Evolutionary conservation across 148 eudicot species (phyloP), one percentile per base, ranked within the genome.

Genomic region (Mesembryanthemum crystallinum): DNA sequence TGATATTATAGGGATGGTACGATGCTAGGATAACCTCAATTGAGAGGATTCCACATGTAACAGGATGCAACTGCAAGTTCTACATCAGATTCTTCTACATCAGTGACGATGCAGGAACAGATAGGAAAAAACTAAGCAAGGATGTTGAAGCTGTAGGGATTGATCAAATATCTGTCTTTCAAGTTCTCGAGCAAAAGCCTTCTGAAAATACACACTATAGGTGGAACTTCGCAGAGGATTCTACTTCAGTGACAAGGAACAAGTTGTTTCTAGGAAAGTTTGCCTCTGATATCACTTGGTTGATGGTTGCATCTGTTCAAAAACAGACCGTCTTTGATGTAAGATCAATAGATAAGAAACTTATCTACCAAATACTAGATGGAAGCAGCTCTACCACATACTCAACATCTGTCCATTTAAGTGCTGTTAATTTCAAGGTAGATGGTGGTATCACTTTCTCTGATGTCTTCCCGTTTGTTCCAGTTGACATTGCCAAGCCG

Each of bases 21-120:
- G 99, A 96, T 83, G 99, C 91, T 37, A 88, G 80, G 83, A 87
- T 96, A 77, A 82, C 78, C 35, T 92, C 98, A 6, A 77, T 96
- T 11, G 89, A 88, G 88, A 87, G 98, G 82, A 87, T 83, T 67
- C 96, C 93, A 20, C 98, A 96, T 83, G 89, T 80, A 29, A 57
- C 77, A 32, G 75, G 75, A 67, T 96, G 99, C 79, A 27, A 70
- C 20, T 96, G 99, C 86, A 71, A 86, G 60, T 88, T 91, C 78
- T 85, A 80, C 76, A 82, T 96, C 73, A 87, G 82, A 69, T 79
- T 87, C 77, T 89, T 83, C 66, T 47, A 83, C 49, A 78, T 82
- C 37, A 86, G 83, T 77, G 93, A 89, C 52, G 84, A 85, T 52
- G 76, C 67, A 29, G 88, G 85, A 60, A 66, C 78, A 0, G 42